Evolutionary conservation across 371 early-diverging fungal genomes (phyloP), one percentile per base, ranked within the genome.

Genomic region (Lichtheimia corymbifera): DNA sequence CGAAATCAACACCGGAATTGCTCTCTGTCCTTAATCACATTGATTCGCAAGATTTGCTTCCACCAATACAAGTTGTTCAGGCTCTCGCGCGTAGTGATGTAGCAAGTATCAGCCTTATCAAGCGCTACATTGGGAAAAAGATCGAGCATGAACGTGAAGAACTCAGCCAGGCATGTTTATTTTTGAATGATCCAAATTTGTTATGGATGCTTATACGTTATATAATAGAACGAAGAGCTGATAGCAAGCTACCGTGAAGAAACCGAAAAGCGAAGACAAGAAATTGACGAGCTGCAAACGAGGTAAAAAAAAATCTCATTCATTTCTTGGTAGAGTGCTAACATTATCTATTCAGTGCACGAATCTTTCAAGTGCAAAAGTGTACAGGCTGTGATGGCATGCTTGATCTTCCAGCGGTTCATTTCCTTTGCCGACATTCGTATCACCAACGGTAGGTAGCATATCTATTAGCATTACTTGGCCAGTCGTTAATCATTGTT

Each of bases 351-450:
- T 59, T 56, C 43, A 84, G 84, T 61, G 87, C 85, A 7, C 79
- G 83, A 9, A 86, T 94, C 3, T 97, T 97, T 73, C 96, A 96
- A 73, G 86, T 86, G 30, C 92, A 92, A 41, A 93, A 93, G 65
- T 97, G 97, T 70, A 82, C 86, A 45, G 69, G 84, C 1, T 97
- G 97, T 61, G 79, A 85, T 22, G 89, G 90, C 15, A 86, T 87
- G 40, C 75, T 97, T 43, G 95, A 96, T 62, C 68, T 97, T 47
- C 98, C 98, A 0, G 88, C 91, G 17, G 81, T 96, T 0, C 95
- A 96, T 67, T 97, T 96, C 66, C 70, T 95, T 63, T 97, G 98
- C 78, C 83, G 88, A 55, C 97, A 97, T 58, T 92, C 95, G 47
- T 97, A 87, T 66, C 98, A 97, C 76, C 91, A 90, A 64, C 77